Evolutionary conservation across 2,329 filamentous ascomycete genomes (phyloP).

Genomic region (Microcyclospora pomicola): DNA sequence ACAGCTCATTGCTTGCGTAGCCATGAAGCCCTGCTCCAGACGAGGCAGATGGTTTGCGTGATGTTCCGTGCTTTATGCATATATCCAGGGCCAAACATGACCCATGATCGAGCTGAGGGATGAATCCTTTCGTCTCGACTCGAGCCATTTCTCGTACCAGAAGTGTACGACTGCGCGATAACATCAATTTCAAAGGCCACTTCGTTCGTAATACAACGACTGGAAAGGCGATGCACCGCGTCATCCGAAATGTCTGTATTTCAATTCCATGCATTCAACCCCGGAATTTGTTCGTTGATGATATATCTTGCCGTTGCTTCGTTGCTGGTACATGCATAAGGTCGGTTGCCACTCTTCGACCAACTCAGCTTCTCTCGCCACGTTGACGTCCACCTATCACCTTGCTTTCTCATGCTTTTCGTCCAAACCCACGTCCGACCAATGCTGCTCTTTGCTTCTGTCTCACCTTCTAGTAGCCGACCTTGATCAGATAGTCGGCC

Average conservation of each 20-base stretch:
- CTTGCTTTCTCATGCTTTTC: constrained; percentile 1
- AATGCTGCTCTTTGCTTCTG: background rate
- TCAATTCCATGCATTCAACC: background rate
- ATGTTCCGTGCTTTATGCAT: background rate
- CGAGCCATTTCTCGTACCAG: no score
- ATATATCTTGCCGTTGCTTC: constrained; percentile 2
- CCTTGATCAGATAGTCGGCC: constrained; percentile 71
- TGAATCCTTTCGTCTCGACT: no score
- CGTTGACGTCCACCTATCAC: background rate
- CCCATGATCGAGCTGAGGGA: no score
- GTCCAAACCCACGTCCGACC: background rate
- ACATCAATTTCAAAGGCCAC: no score
- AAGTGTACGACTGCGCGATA: no score
- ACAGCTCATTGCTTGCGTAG: background rate
- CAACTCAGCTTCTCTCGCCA: background rate
- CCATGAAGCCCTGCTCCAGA: background rate
- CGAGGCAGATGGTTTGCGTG: background rate
- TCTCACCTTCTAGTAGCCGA: constrained; percentile 48
- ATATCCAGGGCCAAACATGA: no score
- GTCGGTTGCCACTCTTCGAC: background rate
- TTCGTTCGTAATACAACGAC: no score
- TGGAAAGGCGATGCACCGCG: no score
- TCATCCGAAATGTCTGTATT: background rate
- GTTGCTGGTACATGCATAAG: background rate
- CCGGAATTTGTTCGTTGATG: background rate